Evolutionary conservation across 1,284 basidiomycete genomes (phyloP), one percentile per base, ranked within the genome.

Genomic region (Moniliella sp.): DNA sequence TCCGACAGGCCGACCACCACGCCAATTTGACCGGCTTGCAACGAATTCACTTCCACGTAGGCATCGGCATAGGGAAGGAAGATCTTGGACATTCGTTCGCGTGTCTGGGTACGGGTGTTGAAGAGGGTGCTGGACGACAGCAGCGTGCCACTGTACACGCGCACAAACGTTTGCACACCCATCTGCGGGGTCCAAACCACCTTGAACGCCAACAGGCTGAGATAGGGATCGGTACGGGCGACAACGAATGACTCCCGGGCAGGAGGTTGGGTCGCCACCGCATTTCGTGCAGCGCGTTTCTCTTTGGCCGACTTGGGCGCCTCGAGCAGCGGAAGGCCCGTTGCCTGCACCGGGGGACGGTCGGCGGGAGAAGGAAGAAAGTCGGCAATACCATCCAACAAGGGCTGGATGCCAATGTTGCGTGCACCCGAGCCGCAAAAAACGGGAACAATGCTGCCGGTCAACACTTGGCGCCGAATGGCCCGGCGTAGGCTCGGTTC

Each of bases 131-230:
- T 74, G 19, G 16, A 76, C 73, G 81, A 44, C 1, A 35, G 45
- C 10, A 43, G 33, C 7, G 39, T 48, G 74, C 80, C 80, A 34
- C 80, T 80, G 55, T 86, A 86, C 14, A 86, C 70, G 15, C 81
- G 68, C 19, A 86, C 74, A 52, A 82, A 86, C 0, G 81, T 84
- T 73, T 83, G 79, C 72, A 81, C 84, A 10, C 81, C 81, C 42
- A 69, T 71, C 38, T 70, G 71, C 42, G 73, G 74, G 56, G 84
- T 78, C 76, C 78, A 83, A 15, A 67, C 68, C 12, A 86, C 80
- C 56, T 86, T 86, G 78, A 82, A 86, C 1, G 78, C 81, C 14
- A 86, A 65, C n/a, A n/a, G n/a, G n/a, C n/a, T n/a, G n/a, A n/a
- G n/a, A n/a, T 44, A 75, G 60, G 16, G 70, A 71, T 13, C 76